These are phyloP conservation scores for Choiromyces venosus DNA, from an alignment of 495 filamentous ascomycete species.

Conservation along the genomic window DNA sequence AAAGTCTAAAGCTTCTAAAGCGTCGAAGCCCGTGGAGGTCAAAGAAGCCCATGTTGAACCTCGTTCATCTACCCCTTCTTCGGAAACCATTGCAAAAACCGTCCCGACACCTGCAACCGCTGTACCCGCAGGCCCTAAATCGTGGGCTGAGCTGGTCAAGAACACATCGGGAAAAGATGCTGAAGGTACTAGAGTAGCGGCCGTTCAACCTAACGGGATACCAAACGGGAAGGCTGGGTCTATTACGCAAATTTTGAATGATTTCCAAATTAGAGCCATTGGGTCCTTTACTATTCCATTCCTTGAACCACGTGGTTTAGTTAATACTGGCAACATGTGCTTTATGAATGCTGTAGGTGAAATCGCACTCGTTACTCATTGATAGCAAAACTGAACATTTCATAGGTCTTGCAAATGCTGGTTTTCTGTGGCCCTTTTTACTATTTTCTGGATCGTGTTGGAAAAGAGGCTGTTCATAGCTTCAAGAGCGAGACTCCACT, in stretches of 20 bases:
- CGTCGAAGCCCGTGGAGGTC: conserved; percentile 15
- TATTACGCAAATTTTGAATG: conserved; percentile 33
- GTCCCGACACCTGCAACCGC: conserved; percentile 3
- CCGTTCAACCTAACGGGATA: conserved; percentile 32
- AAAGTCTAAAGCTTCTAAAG: conserved; percentile 23
- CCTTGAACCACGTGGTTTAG: conserved; percentile 86
- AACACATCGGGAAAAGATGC: conserved; percentile 4
- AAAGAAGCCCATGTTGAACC: conserved; percentile 21
- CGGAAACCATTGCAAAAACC: conserved; percentile 6
- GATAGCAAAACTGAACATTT: conserved; percentile 12
- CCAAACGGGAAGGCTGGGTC: conserved; percentile 22
- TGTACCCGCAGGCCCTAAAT: conserved; percentile 17
- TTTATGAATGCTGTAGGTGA: conserved; percentile 96
- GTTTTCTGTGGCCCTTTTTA: conserved; percentile 92
- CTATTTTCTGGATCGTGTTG: conserved; percentile 81
- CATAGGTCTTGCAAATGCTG: conserved; percentile 83
- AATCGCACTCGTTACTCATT: background rate
- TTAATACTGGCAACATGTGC: conserved; percentile 98
- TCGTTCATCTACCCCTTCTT: conserved; percentile 4
- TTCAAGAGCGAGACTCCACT: conserved; percentile 93
- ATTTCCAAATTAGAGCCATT: conserved; percentile 27
- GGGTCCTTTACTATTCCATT: conserved; percentile 48
- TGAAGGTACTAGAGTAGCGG: conserved; percentile 16
- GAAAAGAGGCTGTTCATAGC: conserved; percentile 74
- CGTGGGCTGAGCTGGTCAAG: conserved; percentile 41